Evolutionary conservation across 2,329 filamentous ascomycete genomes (phyloP).

Genomic region (Aspergillus phoenicis): DNA sequence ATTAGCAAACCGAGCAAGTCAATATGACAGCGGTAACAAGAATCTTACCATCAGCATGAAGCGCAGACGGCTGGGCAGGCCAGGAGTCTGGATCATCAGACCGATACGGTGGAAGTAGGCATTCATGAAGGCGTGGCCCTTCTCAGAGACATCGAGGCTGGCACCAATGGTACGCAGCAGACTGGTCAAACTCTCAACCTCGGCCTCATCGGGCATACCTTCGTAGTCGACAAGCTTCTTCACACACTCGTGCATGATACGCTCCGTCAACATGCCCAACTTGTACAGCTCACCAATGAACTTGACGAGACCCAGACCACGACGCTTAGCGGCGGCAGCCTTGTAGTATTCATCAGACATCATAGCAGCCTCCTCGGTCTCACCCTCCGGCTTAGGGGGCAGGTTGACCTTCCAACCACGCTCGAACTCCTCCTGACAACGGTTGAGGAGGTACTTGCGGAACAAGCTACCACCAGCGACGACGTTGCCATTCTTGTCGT

Average conservation of each 20-base stretch:
- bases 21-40: neutral
- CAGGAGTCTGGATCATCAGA: slow-evolving; percentile 75
- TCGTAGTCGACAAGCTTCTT: slow-evolving; percentile 96
- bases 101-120: slow-evolving; percentile 91
- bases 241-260: slow-evolving; percentile 99
- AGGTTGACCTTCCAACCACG: slow-evolving; percentile 93
- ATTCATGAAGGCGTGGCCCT: slow-evolving; percentile 84
- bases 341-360: slow-evolving; percentile 96
- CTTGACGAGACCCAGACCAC: slow-evolving; percentile 95
- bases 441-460: slow-evolving; percentile 97
- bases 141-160: slow-evolving; percentile 80
- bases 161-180: slow-evolving; percentile 87
- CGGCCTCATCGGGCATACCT: slow-evolving; percentile 88
- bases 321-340: slow-evolving; percentile 90
- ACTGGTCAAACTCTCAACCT: slow-evolving; percentile 94
- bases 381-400: slow-evolving; percentile 73
- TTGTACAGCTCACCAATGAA: slow-evolving; percentile 99
- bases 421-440: slow-evolving; percentile 98
- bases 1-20: neutral
- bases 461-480: slow-evolving; percentile 92
- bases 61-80: slow-evolving; percentile 80
- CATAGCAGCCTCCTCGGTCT: slow-evolving; percentile 72
- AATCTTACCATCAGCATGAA: slow-evolving; percentile 83
- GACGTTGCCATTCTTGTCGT: slow-evolving; percentile 83
- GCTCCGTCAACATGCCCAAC: slow-evolving; percentile 95